Conservation (phyloP, 345 rosid genomes). For the Camelina neglecta region DNA sequence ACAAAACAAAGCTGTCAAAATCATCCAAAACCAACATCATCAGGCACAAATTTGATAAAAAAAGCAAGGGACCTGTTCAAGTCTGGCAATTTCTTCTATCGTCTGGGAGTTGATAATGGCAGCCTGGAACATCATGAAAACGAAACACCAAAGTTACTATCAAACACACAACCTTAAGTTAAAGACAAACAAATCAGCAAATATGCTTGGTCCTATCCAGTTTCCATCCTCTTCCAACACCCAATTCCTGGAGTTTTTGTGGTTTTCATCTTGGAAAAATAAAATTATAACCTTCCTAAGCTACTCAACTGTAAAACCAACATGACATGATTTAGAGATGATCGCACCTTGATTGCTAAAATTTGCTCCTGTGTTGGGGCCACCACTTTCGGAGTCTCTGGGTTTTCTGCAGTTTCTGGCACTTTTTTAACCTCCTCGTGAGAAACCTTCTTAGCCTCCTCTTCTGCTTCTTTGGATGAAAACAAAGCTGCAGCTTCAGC, state of each 20-base stretch:
- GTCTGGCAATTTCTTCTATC: constrained; percentile 98
- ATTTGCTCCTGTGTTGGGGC: constrained; percentile 97
- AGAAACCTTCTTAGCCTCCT: constrained; percentile 71
- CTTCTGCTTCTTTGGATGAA: constrained; percentile 91
- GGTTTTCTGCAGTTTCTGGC: constrained; percentile 59
- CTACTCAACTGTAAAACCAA: not conserved
- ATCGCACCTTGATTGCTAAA: constrained; percentile 85
- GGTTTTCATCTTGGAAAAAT: not conserved
- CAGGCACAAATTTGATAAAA: not conserved
- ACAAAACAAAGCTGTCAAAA: constrained; percentile 32
- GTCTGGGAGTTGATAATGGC: constrained; percentile 99
- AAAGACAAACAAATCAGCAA: not conserved
- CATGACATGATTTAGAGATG: constrained; percentile 1
- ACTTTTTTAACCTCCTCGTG: constrained; percentile 65
- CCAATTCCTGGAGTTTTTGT: no score
- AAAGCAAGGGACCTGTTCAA: constrained; percentile 69
- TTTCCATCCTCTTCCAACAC: constrained; percentile 1
- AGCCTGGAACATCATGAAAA: constrained; percentile 65
- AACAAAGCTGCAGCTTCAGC: constrained; percentile 80
- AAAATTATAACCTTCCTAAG: not conserved
- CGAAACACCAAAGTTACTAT: constrained; percentile 17
- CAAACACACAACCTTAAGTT: constrained; percentile 32
- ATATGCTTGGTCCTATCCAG: constrained; percentile 13
- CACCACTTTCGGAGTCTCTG: constrained; percentile 71
- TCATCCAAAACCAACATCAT: constrained; percentile 26